Evolutionary conservation across 352 stramenopile species (phyloP), one percentile per base, ranked within the genome.

Genomic region (Phytophthora ramorum): DNA sequence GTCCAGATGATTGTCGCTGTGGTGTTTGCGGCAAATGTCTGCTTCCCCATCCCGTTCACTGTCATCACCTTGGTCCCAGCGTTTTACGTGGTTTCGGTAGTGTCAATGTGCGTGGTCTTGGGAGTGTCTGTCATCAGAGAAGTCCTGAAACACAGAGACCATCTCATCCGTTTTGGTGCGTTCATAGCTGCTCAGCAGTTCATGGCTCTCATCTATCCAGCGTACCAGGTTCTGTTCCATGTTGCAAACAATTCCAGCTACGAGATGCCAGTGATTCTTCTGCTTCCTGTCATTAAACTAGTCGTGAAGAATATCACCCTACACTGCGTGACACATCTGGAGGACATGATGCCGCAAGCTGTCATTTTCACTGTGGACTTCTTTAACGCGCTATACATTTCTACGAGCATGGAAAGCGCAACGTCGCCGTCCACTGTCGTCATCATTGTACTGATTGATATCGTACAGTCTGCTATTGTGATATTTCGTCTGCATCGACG

Each of bases 261-360:
- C 10, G 51, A 73, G 20, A 28, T 73, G 7, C 65, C 59, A 17
- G 40, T 71, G 17, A 54, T 74, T 9, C 7, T 77, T 0, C 13
- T 71, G 3, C 69, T 74, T 8, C 66, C 67, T 46, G 13, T 67
- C 3, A 60, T 77, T 12, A 77, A 77, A 35, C 16, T 71, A 4
- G 41, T 66, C 9, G 32, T 77, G 43, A 74, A 74, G 19, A 74
- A 77, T 40, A 55, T 77, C 2, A 45, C 55, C 4, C 40, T 68
- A 3, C 63, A 47, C 0, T 68, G 55, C 13, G 56, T 63, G 3
- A 43, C 51, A 7, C 63, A 71, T 47, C 44, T 73, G 47, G 69
- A 76, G 17, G 69, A 76, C 17, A 65, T 73, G 41, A 61, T 81
- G 30, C 73, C 73, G 0, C 69, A 70, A 65, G 57, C 84, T 58